These are phyloP conservation scores for Verticillium isaacii DNA, from an alignment of 2,329 filamentous ascomycete species.

Conservation along the genomic window DNA sequence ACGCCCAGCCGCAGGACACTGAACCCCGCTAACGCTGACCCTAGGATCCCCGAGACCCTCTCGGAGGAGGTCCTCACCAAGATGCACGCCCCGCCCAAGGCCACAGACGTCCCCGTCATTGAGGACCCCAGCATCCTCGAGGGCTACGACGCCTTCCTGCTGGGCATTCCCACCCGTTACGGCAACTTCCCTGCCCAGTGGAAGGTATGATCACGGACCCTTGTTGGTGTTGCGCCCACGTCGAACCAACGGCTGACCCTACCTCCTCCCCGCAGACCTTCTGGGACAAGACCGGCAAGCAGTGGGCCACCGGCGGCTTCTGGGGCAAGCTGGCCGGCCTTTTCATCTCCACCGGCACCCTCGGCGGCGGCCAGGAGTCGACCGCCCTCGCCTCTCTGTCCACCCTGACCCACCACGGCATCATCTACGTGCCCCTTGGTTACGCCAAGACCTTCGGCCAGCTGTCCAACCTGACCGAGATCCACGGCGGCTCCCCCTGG, in stretches of 20 bases:
- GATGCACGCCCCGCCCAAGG: conserved; percentile 85
- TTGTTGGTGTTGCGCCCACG: background rate
- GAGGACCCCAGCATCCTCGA: conserved; percentile 56
- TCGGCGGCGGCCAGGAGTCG: conserved; percentile 88
- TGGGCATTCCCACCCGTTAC: conserved; percentile 93
- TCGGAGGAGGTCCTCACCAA: conserved; percentile 75
- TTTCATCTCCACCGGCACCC: conserved; percentile 82
- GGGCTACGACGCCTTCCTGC: conserved; percentile 76
- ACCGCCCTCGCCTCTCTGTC: conserved; percentile 78
- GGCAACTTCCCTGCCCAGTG: conserved; percentile 97
- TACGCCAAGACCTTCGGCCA: conserved; percentile 75
- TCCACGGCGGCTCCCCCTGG: conserved; percentile 86
- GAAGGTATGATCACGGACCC: conserved; percentile 49
- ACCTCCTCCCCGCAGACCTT: conserved; percentile 40
- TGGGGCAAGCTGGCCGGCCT: conserved; percentile 86
- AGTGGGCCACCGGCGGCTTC: conserved; percentile 75
- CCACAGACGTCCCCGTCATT: conserved; percentile 59
- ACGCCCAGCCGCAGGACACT: background rate
- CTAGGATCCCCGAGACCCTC: conserved; percentile 79
- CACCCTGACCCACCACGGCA: conserved; percentile 87
- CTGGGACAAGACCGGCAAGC: conserved; percentile 85
- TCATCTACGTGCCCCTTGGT: conserved; percentile 93
- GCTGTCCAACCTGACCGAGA: conserved; percentile 68
- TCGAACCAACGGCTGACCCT: background rate
- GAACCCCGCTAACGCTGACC: conserved; percentile 1